phyloP scores from a whole-genome alignment of 257 asterid species.

The Solanum tacnaense region DNA sequence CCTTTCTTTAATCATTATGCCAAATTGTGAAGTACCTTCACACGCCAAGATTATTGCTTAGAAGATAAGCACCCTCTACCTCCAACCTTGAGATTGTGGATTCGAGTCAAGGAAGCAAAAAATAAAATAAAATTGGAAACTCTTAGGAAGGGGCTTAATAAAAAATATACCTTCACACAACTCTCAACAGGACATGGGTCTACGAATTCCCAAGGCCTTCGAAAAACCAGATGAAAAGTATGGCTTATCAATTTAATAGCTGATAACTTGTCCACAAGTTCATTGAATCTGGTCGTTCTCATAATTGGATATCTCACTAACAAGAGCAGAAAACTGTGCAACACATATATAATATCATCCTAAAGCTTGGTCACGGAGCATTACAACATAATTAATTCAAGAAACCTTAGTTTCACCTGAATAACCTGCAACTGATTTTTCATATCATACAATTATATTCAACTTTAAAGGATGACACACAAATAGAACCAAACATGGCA shows the following conservation, averaged over 20 bases:
- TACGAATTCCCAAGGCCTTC: background rate
- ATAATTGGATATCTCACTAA: background rate
- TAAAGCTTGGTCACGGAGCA: background rate
- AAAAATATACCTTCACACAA: too few relatives aligned
- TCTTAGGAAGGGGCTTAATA: background rate
- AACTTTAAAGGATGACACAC: background rate
- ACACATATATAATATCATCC: background rate
- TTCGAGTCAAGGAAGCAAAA: too few relatives aligned
- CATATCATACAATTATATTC: background rate
- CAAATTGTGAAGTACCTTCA: background rate
- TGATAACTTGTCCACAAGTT: background rate
- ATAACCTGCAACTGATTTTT: background rate
- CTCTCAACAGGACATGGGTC: background rate
- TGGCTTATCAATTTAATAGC: background rate
- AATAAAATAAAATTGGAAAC: too few relatives aligned
- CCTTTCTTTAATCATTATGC: background rate
- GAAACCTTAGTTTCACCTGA: background rate
- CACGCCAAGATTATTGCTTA: background rate
- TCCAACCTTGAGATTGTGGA: too few relatives aligned
- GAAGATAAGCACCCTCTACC: too few relatives aligned
- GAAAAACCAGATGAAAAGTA: background rate
- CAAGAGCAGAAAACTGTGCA: background rate
- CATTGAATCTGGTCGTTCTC: background rate
- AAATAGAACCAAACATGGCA: background rate
- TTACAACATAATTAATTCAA: background rate